Conservation (phyloP, 495 filamentous ascomycete species). For the Daldinia caldariorum region DNA sequence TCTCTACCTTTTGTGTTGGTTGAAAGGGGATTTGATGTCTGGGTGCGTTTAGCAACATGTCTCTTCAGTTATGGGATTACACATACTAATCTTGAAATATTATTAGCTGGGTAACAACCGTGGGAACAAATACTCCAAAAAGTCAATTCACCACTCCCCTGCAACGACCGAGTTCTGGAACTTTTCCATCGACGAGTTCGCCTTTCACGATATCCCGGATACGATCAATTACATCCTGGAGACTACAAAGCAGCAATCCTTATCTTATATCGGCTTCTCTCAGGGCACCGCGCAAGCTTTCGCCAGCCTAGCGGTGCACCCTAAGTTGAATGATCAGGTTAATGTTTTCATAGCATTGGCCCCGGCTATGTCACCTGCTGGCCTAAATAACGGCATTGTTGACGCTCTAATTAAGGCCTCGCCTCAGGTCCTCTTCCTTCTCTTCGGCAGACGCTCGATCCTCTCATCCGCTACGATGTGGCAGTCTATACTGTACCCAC, state of each 20-base stretch:
- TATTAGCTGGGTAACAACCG: slow-evolving; percentile 89
- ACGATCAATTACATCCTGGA: slow-evolving; percentile 90
- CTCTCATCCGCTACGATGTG: slow-evolving; percentile 95
- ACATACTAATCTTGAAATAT: slow-evolving; percentile 18
- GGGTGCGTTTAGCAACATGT: slow-evolving; percentile 64
- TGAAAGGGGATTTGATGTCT: slow-evolving; percentile 94
- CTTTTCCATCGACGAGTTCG: slow-evolving; percentile 98
- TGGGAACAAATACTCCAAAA: slow-evolving; percentile 99
- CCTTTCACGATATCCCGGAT: slow-evolving; percentile 96
- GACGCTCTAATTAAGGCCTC: slow-evolving; percentile 94
- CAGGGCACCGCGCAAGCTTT: slow-evolving; percentile 98
- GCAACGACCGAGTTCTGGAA: slow-evolving; percentile 87
- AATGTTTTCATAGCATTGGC: slow-evolving; percentile 98
- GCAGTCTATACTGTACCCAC: slow-evolving; percentile 94
- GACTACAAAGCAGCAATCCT: slow-evolving; percentile 81
- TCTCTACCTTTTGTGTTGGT: slow-evolving; percentile 90
- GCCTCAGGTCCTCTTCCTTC: slow-evolving; percentile 89
- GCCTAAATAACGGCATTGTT: slow-evolving; percentile 87
- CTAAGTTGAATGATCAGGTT: slow-evolving; percentile 88
- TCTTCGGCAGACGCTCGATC: slow-evolving; percentile 94
- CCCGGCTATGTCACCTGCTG: slow-evolving; percentile 93
- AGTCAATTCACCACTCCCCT: slow-evolving; percentile 78
- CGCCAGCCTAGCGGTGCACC: slow-evolving; percentile 92
- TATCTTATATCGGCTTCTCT: slow-evolving; percentile 96
- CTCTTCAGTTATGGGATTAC: not conserved